Conservation (phyloP, 305 asterid species). For the Petunia hybrid region DNA sequence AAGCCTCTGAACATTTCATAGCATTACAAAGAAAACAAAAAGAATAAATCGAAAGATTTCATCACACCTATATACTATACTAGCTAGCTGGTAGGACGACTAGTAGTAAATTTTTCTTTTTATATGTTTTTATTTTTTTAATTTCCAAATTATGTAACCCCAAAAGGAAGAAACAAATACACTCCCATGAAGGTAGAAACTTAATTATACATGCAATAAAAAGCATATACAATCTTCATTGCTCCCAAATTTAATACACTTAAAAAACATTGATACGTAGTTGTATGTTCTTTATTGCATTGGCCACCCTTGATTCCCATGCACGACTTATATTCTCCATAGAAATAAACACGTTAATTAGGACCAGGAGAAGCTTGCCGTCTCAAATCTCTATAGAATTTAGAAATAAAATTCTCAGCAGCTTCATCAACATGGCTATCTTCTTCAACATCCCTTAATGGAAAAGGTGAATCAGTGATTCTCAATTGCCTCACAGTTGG, state of each 20-base stretch:
- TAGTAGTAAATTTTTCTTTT: not conserved
- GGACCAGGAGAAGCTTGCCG: constrained; percentile 27
- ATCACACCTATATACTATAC: constrained; percentile 19
- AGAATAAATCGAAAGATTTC: constrained; percentile 6
- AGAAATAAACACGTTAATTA: not conserved
- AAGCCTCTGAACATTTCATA: not conserved
- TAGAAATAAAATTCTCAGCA: constrained; percentile 53
- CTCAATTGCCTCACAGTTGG: constrained; percentile 77
- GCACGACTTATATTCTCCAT: not conserved
- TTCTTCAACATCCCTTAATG: constrained; percentile 45
- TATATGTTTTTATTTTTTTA: too few relatives aligned
- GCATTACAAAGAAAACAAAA: not conserved
- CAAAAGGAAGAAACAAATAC: not conserved
- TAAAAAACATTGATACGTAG: not conserved
- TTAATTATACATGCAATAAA: constrained; percentile 30
- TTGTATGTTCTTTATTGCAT: constrained; percentile 8
- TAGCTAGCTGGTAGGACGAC: too few relatives aligned
- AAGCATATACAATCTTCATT: constrained; percentile 30
- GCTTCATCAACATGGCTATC: constrained; percentile 62
- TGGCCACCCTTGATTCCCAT: not conserved
- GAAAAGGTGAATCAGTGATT: constrained; percentile 78
- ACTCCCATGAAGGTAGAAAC: constrained; percentile 17
- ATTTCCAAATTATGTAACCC: not conserved
- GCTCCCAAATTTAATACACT: constrained; percentile 14
- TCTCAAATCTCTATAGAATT: constrained; percentile 60